Evolutionary conservation across 1,284 basidiomycete genomes (phyloP), one percentile per base, ranked within the genome.

Genomic region (Trichosporon sp.): DNA sequence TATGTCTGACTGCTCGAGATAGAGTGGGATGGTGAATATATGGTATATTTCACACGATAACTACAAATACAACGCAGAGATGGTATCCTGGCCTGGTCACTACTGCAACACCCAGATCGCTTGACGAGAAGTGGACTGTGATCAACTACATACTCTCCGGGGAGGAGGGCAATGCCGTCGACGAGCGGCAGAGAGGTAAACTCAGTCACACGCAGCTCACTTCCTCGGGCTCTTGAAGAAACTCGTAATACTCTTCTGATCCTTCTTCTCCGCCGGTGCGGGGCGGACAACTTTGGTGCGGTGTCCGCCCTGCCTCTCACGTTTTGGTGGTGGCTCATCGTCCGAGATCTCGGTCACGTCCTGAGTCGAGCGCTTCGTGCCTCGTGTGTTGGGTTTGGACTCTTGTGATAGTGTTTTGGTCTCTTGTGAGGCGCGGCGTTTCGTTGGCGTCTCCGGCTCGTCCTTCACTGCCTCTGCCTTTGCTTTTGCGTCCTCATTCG

Each of bases 171-270:
- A n/a, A n/a, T n/a, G n/a, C n/a, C n/a, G n/a, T n/a, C n/a, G n/a
- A n/a, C n/a, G n/a, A n/a, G n/a, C n/a, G n/a, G 37, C 6, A 21
- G 13, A 36, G 34, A 6, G n/a, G n/a, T n/a, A n/a, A n/a, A n/a
- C n/a, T n/a, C n/a, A n/a, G n/a, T n/a, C n/a, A n/a, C n/a, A n/a
- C n/a, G n/a, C n/a, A n/a, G 5, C 44, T 33, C 16, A 63, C 59
- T 71, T 68, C 40, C 46, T 52, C 27, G 75, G 75, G 7, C 71
- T 71, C 58, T 71, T 70, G 67, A 77, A 77, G 58, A 77, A 75
- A 56, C 61, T 71, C 56, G 72, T 74, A 21, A 77, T 77, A 7
- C 70, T 61, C n/a, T 71, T 71, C 72, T 77, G 75, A 70, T 74
- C 56, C 11, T n/a, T 58, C 37, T 59, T 62, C 21, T 70, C 71